Percentiles rank a stretch among this genome's conserved stretches.
phyloP scores from a whole-genome alignment of 1,139 yeast species.

The Candida sp. region DNA sequence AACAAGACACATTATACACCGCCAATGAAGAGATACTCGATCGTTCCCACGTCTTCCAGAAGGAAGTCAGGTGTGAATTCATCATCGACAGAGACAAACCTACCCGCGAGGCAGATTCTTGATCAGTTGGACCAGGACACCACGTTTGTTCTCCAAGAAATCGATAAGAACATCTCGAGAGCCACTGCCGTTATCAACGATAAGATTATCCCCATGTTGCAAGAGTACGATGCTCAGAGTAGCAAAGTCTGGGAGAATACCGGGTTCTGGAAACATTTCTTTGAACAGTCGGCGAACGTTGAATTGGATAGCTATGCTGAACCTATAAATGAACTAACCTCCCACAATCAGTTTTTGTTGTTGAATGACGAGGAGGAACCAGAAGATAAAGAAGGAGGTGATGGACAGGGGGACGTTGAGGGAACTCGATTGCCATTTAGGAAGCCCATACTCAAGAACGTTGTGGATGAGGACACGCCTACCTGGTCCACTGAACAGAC shows the following conservation, averaged over 20 bases:
- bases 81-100: conserved; percentile 19
- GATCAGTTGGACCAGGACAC: conserved; percentile 84
- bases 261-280: conserved; percentile 75
- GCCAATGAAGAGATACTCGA: conserved; percentile 43
- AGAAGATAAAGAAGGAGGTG: conserved; percentile 6
- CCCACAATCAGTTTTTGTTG: conserved; percentile 21
- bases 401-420: conserved; percentile 2
- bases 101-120: conserved; percentile 53
- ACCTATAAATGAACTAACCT: conserved; percentile 24
- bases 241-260: conserved; percentile 63
- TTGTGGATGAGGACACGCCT: conserved; percentile 35
- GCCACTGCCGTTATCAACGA: conserved; percentile 69
- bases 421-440: conserved; percentile 17
- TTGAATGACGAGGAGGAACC: conserved; percentile 20
- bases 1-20: conserved; percentile 2
- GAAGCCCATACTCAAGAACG: conserved; percentile 25
- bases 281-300: conserved; percentile 78
- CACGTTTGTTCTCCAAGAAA: conserved; percentile 77
- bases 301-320: conserved; percentile 64
- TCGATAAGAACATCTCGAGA: conserved; percentile 70
- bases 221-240: conserved; percentile 59
- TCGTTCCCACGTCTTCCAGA: conserved; percentile 43
- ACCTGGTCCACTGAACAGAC: conserved; percentile 44
- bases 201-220: conserved; percentile 63
- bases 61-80: conserved; percentile 33